These are phyloP conservation scores for Tulasnella sp. DNA, from an alignment of 768 basidiomycete species.

Conservation along the genomic window DNA sequence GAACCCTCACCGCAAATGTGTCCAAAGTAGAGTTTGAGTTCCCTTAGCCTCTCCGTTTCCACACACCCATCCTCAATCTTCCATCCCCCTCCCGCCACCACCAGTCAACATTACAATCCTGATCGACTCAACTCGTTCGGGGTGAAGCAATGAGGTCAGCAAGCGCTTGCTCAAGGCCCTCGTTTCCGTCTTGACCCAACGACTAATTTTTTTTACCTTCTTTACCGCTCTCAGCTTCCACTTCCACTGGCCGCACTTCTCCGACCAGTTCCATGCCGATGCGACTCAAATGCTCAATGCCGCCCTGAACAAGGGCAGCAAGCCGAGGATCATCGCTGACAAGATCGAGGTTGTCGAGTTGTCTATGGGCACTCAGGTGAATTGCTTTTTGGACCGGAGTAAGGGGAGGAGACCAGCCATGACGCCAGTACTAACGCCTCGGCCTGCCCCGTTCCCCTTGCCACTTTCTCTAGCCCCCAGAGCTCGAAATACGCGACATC, in stretches of 20 bases:
- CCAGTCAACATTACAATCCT: neutral
- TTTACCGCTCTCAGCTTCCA: slow-evolving; percentile 31
- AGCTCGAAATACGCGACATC: slow-evolving; percentile 93
- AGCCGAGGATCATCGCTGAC: slow-evolving; percentile 95
- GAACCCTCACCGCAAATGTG: neutral
- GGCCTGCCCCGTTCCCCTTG: neutral
- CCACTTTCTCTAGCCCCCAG: slow-evolving; percentile 63
- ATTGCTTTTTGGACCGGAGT: neutral
- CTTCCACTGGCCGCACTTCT: slow-evolving; percentile 96
- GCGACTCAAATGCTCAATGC: slow-evolving; percentile 94
- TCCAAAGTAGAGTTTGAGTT: neutral
- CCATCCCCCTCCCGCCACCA: neutral
- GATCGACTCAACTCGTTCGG: neutral
- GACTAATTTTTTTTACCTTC: neutral
- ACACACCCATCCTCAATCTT: neutral
- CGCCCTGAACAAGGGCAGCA: slow-evolving; percentile 95
- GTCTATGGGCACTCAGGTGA: slow-evolving; percentile 96
- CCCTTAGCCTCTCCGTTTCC: neutral
- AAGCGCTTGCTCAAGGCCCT: neutral
- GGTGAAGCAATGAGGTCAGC: neutral
- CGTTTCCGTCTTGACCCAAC: no score
- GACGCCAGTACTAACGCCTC: slow-evolving; percentile 24
- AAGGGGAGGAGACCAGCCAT: no score
- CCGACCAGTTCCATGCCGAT: slow-evolving; percentile 92
- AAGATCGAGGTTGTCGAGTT: slow-evolving; percentile 95